Evolutionary conservation across 768 basidiomycete species (phyloP), one percentile per base, ranked within the genome.

Genomic region (Phylloporus sp.): DNA sequence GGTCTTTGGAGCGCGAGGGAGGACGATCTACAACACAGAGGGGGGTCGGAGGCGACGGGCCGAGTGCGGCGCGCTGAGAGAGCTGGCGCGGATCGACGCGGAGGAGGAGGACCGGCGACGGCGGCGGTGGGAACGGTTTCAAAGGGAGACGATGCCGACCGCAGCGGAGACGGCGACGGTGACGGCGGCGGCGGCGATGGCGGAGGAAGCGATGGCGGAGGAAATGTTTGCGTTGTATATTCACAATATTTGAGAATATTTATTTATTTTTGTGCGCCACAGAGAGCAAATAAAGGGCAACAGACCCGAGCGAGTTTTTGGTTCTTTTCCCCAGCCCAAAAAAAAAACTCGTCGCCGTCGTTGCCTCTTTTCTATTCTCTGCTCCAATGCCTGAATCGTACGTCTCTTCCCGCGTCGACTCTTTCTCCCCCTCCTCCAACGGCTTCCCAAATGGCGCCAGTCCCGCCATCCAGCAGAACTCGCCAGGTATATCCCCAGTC

Each of bases 351-450:
- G 50, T 44, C 61, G 55, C 64, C 62, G 54, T 41, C 63, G 55
- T 49, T 57, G 53, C 62, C 44, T 42, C 39, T 52, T 46, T 20
- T 44, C 38, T n/a, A n/a, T n/a, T n/a, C n/a, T n/a, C n/a, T n/a
- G n/a, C 35, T 48, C 44, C 48, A 46, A 90, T 90, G 87, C 64
- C 86, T 49, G 84, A 87, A 68, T 84, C 84, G 33, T 89, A 83
- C 70, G 61, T 73, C 59, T 86, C 83, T 79, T 59, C 53, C 9
- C 79, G 77, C 64, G 78, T 78, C 59, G 80, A 81, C 65, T 79
- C 84, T 66, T 69, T 75, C 49, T 68, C 71, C 49, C 62, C 67
- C 38, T 69, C 74, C 36, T 71, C 77, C 45, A 84, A 82, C 62
- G 80, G 80, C 60, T 67, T 69, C 53, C 68, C 73, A 42, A 86